Base-by-base conservation (phyloP, 768 basidiomycete genomes). In the Serendipita sp. region DNA sequence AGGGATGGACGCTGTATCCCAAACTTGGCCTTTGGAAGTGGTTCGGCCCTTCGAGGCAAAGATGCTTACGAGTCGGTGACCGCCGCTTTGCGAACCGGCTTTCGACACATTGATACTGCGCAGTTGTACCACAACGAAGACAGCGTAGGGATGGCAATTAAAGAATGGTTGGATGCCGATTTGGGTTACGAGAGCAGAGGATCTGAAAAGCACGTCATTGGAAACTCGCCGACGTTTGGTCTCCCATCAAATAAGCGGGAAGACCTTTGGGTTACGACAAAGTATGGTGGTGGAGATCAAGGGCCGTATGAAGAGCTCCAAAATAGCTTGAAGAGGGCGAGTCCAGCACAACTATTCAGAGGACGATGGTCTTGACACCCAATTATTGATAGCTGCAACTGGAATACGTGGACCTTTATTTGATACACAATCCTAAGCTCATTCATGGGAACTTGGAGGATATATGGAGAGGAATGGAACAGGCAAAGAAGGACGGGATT, bases 361-460 rank as follows among this genome's bases (percentile, higher is more conserved):
- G 66, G 34, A 60, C 51, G 10, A 46, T 63, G 56, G 18, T 68
- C 32, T 62, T 15, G 67, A 89, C 85, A 79, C 89, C 8, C 82
- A 80, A 0, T 68, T 88, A 11, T 74, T 78, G 62, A n/a, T 10
- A 60, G 56, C 56, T 60, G 23, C 28, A 60, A 10, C 28, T 60
- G 16, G 56, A 60, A n/a, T 78, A 81, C 41, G 75, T 89, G 3
- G 85, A 89, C 70, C 72, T 89, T 8, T 89, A 89, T 73, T 80
- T 89, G 47, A 81, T 89, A 44, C 87, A 89, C 68, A 46, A 46
- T 2, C 84, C 85, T 0, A 23, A 3, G 0, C 0, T 67, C 7
- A 67, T 78, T 5, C 44, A 38, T 11, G 67, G 69, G 7, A 73
- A 78, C 46, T 67, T 78, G 66, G 74, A 78, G 63, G 68, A 67